Base-by-base conservation (phyloP, 2,329 filamentous ascomycete species). In the Drechslerella dactyloides region DNA sequence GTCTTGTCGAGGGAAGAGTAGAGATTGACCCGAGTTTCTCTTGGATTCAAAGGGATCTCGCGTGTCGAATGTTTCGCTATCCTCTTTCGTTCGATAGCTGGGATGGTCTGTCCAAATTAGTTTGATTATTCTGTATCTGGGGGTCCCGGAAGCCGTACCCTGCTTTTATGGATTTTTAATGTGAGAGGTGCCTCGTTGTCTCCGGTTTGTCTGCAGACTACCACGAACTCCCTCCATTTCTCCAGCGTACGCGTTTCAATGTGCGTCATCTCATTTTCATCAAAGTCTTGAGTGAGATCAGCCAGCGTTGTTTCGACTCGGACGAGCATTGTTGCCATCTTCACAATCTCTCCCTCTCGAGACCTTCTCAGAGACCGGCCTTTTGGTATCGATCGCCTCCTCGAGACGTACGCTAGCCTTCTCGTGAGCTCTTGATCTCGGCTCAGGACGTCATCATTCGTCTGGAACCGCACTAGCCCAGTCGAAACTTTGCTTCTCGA, bases 1-100 rank as follows among this genome's bases (percentile, higher is more conserved):
- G 86, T 87, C 77, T 89, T 89, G 78, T 89, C 87, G 15, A 89
- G 80, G 2, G 86, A 82, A 1, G 87, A 89, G 76, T 85, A 89
- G 1, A 89, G 77, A 72, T 89, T 89, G 63, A 87, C 84, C 54
- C 81, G 83, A 11, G 84, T 83, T 19, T 80, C 80, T 72, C 82
- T 85, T 17, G 80, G 81, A 53, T 83, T 82, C 10, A 89, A 79
- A 4, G 81, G 80, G n/a, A 89, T 82, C 75, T 88, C 82, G 59
- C 85, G 82, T 52, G 84, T 83, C 15, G 85, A 84, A 30, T 82
- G 82, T 65, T 84, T 85, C 74, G 83, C 84, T 48, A 82, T 81
- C 56, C 83, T 81, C 7, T 82, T 78, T 7, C 80, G 80, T 75
- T 87, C 84, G 27, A 85, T 82, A 51, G 85, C 84, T 1, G 86